phyloP scores from a whole-genome alignment of 768 basidiomycete genomes.

The Russula abietina region DNA sequence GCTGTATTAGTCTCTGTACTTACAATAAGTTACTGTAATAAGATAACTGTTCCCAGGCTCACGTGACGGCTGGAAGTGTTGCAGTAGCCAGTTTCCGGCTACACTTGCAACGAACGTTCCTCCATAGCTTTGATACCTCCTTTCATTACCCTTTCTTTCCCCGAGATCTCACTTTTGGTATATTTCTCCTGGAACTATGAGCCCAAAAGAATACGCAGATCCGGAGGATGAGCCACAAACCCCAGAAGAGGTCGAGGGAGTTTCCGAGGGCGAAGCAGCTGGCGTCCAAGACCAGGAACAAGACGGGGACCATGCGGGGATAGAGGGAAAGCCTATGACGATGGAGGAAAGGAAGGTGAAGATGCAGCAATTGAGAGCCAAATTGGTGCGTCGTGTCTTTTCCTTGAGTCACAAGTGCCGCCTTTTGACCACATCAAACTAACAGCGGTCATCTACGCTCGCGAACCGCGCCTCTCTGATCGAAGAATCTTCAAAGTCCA shows the following conservation, averaged over 20 bases:
- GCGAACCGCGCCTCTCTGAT: constrained; percentile 84
- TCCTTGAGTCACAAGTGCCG: background rate
- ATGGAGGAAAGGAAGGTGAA: constrained; percentile 25
- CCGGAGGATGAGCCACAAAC: background rate
- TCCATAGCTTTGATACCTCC: background rate
- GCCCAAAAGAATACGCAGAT: background rate
- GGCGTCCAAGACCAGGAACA: constrained; percentile 1
- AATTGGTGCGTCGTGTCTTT: constrained; percentile 11
- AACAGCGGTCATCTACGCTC: constrained; percentile 67
- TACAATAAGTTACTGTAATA: background rate
- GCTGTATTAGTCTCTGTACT: background rate
- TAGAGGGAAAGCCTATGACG: constrained; percentile 5
- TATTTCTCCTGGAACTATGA: background rate
- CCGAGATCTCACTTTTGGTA: background rate
- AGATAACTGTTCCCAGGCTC: background rate
- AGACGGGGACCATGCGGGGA: background rate
- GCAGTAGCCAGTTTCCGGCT: too few relatives aligned
- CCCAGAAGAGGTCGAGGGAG: constrained; percentile 8
- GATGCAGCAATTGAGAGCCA: constrained; percentile 20
- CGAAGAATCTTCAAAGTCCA: constrained; percentile 75
- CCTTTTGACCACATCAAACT: background rate
- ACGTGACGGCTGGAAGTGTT: background rate
- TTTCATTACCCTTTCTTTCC: background rate
- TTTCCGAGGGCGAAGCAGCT: background rate
- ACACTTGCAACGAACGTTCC: background rate